Conservation (phyloP, 1,139 yeast species). For the Hemisphaericaspora xylanilytica region DNA sequence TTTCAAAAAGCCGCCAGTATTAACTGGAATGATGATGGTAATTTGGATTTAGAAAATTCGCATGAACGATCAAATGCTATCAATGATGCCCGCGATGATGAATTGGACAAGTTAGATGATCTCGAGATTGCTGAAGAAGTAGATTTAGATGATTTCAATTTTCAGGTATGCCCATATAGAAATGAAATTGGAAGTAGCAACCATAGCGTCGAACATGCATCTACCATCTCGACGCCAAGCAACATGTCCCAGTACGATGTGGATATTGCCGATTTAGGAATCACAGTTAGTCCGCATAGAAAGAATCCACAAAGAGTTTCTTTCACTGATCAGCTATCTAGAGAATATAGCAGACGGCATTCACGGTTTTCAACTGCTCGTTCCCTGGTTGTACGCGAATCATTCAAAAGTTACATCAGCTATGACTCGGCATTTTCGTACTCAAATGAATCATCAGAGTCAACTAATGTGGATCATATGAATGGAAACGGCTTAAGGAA, state of each 20-base stretch:
- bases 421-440: conserved; percentile 55
- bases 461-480: conserved; percentile 14
- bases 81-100: background rate
- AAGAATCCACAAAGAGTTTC: conserved; percentile 26
- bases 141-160: conserved; percentile 11
- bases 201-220: conserved; percentile 6
- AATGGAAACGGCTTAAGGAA: conserved; percentile 27
- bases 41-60: conserved; percentile 29
- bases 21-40: conserved; percentile 44
- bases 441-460: conserved; percentile 24
- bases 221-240: conserved; percentile 41
- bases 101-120: conserved; percentile 8
- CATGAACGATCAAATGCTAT: background rate
- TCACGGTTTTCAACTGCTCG: conserved; percentile 22
- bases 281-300: conserved; percentile 43
- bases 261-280: conserved; percentile 46
- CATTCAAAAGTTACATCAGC: conserved; percentile 50
- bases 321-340: conserved; percentile 20
- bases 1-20: conserved; percentile 45
- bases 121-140: conserved; percentile 6
- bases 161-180: conserved; percentile 4
- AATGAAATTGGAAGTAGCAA: background rate
- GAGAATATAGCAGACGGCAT: conserved; percentile 16
- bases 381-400: conserved; percentile 33
- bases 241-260: conserved; percentile 42